phyloP scores from a whole-genome alignment of 495 filamentous ascomycete genomes.

The Glarea lozoyensis region DNA sequence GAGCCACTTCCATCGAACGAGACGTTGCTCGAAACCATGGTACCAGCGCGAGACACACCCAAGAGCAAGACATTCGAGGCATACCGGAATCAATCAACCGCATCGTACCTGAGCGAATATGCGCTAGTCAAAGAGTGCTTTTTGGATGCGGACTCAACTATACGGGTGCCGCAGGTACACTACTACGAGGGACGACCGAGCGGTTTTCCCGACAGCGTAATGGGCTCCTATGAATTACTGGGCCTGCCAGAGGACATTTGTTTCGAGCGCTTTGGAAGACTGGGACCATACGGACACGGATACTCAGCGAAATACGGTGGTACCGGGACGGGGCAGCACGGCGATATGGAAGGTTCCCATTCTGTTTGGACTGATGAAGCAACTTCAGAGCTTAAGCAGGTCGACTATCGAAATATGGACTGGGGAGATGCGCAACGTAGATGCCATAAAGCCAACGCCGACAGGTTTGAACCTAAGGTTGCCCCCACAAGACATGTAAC shows the following conservation, averaged over 20 bases:
- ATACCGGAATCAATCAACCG: constrained; percentile 57
- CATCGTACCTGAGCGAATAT: constrained; percentile 48
- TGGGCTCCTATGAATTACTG: constrained; percentile 75
- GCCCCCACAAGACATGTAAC: neutral
- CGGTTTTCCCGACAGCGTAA: constrained; percentile 73
- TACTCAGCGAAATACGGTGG: constrained; percentile 72
- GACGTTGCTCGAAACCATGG: constrained; percentile 20
- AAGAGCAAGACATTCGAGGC: constrained; percentile 56
- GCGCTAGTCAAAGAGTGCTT: constrained; percentile 67
- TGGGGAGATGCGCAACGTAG: constrained; percentile 69
- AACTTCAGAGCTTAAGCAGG: constrained; percentile 33
- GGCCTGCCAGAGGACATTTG: constrained; percentile 81
- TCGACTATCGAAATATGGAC: constrained; percentile 63
- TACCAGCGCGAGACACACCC: constrained; percentile 27
- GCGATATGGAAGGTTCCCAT: constrained; percentile 66
- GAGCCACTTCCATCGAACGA: constrained; percentile 27
- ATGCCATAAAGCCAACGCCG: constrained; percentile 61
- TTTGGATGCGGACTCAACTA: constrained; percentile 50
- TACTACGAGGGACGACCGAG: constrained; percentile 64
- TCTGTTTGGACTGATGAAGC: constrained; percentile 56
- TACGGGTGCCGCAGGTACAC: constrained; percentile 58
- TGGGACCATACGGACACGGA: constrained; percentile 84
- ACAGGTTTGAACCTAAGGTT: constrained; percentile 44
- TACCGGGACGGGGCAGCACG: constrained; percentile 67
- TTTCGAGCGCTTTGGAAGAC: constrained; percentile 84